Conservation (phyloP, 2,329 filamentous ascomycete genomes). For the Pezicula carpinea region DNA sequence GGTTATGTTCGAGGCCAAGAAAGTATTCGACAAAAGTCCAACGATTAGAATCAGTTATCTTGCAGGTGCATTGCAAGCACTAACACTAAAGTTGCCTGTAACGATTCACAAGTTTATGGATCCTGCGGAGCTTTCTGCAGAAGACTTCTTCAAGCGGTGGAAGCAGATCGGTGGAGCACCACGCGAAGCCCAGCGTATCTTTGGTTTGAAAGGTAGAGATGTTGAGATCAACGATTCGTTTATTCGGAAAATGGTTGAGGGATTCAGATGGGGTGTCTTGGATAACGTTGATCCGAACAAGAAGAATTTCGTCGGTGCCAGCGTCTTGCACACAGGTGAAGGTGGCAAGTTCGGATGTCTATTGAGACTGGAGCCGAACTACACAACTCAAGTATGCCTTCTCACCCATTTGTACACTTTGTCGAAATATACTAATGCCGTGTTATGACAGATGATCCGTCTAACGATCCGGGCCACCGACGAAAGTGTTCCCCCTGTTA, state of each 20-base stretch:
- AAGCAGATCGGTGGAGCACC: slow-evolving; percentile 92
- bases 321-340: slow-evolving; percentile 75
- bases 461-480: slow-evolving; percentile 92
- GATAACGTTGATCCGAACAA: slow-evolving; percentile 84
- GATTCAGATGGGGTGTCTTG: slow-evolving; percentile 86
- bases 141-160: slow-evolving; percentile 99
- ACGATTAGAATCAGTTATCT: slow-evolving; percentile 94
- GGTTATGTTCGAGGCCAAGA: slow-evolving; percentile 86
- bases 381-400: slow-evolving; percentile 73
- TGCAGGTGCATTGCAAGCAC: slow-evolving; percentile 84
- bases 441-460: slow-evolving; percentile 77
- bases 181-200: slow-evolving; percentile 83
- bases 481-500: slow-evolving; percentile 73
- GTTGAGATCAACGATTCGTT: slow-evolving; percentile 66
- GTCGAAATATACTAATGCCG: background rate
- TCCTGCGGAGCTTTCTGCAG: slow-evolving; percentile 74
- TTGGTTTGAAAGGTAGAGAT: slow-evolving; percentile 56
- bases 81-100: slow-evolving; percentile 87
- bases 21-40: slow-evolving; percentile 75
- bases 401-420: background rate
- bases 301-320: slow-evolving; percentile 90
- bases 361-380: slow-evolving; percentile 91
- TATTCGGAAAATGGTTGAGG: slow-evolving; percentile 68
- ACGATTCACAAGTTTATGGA: slow-evolving; percentile 97
- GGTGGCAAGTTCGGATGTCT: slow-evolving; percentile 92